Base-by-base conservation (phyloP, 2,329 filamentous ascomycete genomes). In the Drechslerella coelobrocha region DNA sequence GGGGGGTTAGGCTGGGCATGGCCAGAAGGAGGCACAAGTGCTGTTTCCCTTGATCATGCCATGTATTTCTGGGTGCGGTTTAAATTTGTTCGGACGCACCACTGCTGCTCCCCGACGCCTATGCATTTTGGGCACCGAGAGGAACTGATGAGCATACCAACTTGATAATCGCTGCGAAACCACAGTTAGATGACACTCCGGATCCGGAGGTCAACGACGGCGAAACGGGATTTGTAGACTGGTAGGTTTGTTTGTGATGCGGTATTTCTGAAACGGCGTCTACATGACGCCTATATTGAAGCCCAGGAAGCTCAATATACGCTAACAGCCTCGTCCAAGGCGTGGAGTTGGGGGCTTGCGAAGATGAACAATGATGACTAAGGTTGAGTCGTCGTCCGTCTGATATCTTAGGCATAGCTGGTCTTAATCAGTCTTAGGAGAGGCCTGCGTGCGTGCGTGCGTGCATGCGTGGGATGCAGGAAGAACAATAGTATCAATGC, bases 1-100 rank as follows among this genome's bases (percentile, higher is more conserved):
- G 27, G 37, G 53, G 45, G 21, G 37, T 23, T 31, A 17, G 12
- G n/a, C 19, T 41, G 24, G 45, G 24, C 26, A 47, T 50, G 57
- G 62, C 59, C 17, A 47, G 52, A 61, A 69, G 57, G 65, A 69
- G 65, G 65, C 34, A 69, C 59, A 54, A 53, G 9, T 43, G 34
- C 12, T n/a, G 34, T 5, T 6, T 6, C 39, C 50, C 51, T 55
- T 41, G 48, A 61, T 66, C 57, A 47, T 27, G 50, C 29, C 21
- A 23, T 61, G 24, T n/a, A n/a, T n/a, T n/a, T n/a, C n/a, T n/a
- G 43, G 45, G 23, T 31, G 24, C 26, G 43, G 26, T 31, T 4
- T 55, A 24, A 34, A 45, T 48, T 24, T 31, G 43, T 52, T 10
- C 51, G 34, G 34, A 39, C 34, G 34, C 34, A 14, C 29, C 29